These are phyloP conservation scores for Spencermartinsiella ligniputridi DNA, from an alignment of 1,139 yeast genomes.

Conservation along the genomic window DNA sequence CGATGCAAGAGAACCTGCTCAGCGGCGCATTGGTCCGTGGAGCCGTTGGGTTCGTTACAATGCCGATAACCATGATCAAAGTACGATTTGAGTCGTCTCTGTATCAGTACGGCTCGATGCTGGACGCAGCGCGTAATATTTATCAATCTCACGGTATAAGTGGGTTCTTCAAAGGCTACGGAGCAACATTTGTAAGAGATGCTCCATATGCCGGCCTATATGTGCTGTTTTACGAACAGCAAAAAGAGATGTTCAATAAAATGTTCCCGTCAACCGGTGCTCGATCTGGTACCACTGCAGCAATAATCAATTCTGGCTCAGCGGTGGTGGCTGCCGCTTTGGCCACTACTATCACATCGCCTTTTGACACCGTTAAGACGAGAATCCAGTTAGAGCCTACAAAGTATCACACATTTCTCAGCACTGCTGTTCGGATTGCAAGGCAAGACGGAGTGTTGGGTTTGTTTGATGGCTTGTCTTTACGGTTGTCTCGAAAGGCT, in stretches of 20 bases:
- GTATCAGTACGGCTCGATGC: slow-evolving; percentile 63
- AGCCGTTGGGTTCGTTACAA: slow-evolving; percentile 78
- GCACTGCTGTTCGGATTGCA: slow-evolving; percentile 40
- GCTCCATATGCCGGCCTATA: slow-evolving; percentile 96
- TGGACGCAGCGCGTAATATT: slow-evolving; percentile 59
- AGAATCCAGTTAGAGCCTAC: slow-evolving; percentile 70
- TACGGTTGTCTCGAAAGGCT: slow-evolving; percentile 81
- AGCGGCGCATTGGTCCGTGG: slow-evolving; percentile 82
- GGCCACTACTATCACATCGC: slow-evolving; percentile 87
- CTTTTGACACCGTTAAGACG: slow-evolving; percentile 92
- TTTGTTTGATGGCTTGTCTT: slow-evolving; percentile 76
- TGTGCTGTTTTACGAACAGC: slow-evolving; percentile 74
- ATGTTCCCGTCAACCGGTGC: slow-evolving; percentile 14
- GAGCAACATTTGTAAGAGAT: slow-evolving; percentile 84
- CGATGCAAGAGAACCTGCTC: slow-evolving; percentile 62
- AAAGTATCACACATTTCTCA: slow-evolving; percentile 39
- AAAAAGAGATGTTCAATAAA: slow-evolving; percentile 45
- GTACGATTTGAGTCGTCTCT: slow-evolving; percentile 75
- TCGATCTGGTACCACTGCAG: slow-evolving; percentile 15
- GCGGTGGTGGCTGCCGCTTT: slow-evolving; percentile 42
- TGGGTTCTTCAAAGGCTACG: slow-evolving; percentile 83
- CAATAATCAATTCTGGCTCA: slow-evolving; percentile 21
- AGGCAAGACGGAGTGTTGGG: slow-evolving; percentile 57
- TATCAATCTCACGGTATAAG: slow-evolving; percentile 46
- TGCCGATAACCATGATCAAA: slow-evolving; percentile 96